These are phyloP conservation scores for Diutina rugosa DNA, from an alignment of 1,139 yeast species.

Conservation along the genomic window DNA sequence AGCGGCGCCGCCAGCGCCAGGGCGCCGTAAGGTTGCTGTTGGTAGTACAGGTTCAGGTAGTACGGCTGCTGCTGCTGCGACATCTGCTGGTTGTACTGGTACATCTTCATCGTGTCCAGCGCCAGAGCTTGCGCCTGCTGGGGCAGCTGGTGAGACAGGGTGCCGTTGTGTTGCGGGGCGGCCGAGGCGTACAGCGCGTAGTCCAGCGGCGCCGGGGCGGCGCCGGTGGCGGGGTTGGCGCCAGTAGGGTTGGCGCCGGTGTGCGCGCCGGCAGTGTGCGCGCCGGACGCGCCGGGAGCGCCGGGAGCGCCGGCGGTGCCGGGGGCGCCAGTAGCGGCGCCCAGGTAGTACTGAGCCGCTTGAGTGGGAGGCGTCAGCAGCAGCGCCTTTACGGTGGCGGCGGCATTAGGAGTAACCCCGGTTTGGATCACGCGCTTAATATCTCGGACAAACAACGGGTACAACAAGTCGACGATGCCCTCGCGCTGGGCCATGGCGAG, in stretches of 20 bases:
- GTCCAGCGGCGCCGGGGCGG: conserved; percentile 4
- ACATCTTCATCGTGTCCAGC: conserved; percentile 5
- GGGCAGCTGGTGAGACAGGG: conserved; percentile 10
- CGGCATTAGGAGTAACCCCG: conserved; percentile 28
- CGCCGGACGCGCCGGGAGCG: not conserved
- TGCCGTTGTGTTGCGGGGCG: conserved; percentile 8
- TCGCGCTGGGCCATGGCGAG: conserved; percentile 84
- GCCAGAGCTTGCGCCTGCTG: conserved; percentile 3
- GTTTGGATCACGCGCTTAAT: conserved; percentile 58
- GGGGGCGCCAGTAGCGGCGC: conserved; percentile 4
- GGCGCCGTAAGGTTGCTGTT: not conserved
- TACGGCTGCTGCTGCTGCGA: not conserved
- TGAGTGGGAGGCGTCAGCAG: conserved; percentile 2
- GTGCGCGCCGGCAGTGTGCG: not conserved
- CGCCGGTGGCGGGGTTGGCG: not conserved
- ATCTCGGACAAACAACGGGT: conserved; percentile 82
- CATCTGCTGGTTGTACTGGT: conserved; percentile 2
- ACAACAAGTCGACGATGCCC: conserved; percentile 71
- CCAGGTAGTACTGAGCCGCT: not conserved
- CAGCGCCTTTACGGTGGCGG: conserved; percentile 3
- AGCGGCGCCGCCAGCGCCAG: not conserved
- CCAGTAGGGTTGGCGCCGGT: not conserved
- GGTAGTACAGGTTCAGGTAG: conserved; percentile 2
- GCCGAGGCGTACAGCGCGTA: conserved; percentile 6
- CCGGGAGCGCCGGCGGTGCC: conserved; percentile 4